Evolutionary conservation across 345 rosid species (phyloP).

Genomic region (Lenwebbia sp.): DNA sequence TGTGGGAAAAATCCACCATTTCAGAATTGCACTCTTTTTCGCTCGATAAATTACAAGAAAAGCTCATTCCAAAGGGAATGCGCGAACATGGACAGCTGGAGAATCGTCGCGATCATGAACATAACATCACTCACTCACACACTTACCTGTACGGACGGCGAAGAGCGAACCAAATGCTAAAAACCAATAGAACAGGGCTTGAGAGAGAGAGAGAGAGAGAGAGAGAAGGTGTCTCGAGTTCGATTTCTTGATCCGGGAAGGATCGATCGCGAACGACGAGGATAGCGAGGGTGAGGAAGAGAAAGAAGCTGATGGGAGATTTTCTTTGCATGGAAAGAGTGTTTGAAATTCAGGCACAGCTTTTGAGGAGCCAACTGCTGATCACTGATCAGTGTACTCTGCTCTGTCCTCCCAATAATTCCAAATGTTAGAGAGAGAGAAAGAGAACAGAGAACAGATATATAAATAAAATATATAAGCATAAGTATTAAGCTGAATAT

Average conservation of each 20-base stretch:
- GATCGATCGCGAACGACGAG: neutral
- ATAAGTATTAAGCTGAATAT: neutral
- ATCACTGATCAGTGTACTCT: neutral
- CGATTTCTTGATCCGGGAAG: neutral
- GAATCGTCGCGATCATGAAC: neutral
- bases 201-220: neutral
- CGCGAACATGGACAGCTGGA: neutral
- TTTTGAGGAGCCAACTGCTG: conserved; percentile 12
- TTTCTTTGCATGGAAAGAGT: neutral
- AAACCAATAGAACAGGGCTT: neutral
- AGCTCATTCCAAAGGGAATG: neutral
- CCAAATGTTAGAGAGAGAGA: neutral
- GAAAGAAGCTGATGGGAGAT: neutral
- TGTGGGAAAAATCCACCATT: neutral
- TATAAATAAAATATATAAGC: neutral
- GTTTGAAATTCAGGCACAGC: conserved; percentile 13
- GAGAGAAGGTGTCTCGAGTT: neutral
- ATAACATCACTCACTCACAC: neutral
- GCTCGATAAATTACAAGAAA: neutral
- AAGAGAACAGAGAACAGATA: neutral
- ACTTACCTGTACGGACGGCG: neutral
- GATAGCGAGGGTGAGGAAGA: neutral
- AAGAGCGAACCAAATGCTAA: neutral
- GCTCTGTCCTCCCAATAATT: neutral
- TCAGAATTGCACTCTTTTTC: neutral